phyloP scores from a whole-genome alignment of 139 green algal genomes.

The Coccomyxa sp. region DNA sequence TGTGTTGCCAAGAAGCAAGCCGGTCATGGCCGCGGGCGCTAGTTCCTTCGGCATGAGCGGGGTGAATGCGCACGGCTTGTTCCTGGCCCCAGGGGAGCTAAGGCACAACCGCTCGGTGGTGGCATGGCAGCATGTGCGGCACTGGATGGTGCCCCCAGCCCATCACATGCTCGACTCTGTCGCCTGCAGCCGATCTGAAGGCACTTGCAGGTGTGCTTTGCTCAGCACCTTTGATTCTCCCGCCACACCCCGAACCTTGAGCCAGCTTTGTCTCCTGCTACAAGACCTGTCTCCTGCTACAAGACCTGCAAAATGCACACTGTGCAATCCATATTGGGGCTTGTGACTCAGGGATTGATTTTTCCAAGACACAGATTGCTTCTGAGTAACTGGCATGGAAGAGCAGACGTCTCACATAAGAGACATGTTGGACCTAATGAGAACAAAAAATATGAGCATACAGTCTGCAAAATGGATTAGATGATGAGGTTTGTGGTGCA shows the following conservation, averaged over 20 bases:
- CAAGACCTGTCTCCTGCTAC: too few species aligned
- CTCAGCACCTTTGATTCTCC: too few species aligned
- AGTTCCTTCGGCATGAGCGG: slow-evolving; percentile 42
- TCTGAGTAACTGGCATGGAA: too few species aligned
- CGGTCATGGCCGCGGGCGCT: background rate
- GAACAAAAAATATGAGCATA: too few species aligned
- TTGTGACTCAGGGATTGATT: too few species aligned
- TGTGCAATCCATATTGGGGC: too few species aligned
- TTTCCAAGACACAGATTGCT: too few species aligned
- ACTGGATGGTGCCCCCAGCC: slow-evolving; percentile 8
- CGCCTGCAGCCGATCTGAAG: background rate
- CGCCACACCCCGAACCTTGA: too few species aligned
- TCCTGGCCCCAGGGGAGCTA: background rate
- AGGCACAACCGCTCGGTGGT: background rate
- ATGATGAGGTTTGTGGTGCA: background rate
- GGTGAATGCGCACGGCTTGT: slow-evolving; percentile 17
- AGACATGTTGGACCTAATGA: too few species aligned
- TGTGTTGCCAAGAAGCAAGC: background rate
- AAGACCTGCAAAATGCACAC: too few species aligned
- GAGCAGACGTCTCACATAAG: too few species aligned
- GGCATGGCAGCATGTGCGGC: slow-evolving; percentile 11
- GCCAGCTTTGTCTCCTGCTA: background rate
- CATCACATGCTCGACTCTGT: slow-evolving; percentile 15
- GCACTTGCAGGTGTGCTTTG: background rate
- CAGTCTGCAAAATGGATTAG: too few species aligned